Evolutionary conservation across 345 rosid species (phyloP).

Genomic region (Erucastrum elatum): DNA sequence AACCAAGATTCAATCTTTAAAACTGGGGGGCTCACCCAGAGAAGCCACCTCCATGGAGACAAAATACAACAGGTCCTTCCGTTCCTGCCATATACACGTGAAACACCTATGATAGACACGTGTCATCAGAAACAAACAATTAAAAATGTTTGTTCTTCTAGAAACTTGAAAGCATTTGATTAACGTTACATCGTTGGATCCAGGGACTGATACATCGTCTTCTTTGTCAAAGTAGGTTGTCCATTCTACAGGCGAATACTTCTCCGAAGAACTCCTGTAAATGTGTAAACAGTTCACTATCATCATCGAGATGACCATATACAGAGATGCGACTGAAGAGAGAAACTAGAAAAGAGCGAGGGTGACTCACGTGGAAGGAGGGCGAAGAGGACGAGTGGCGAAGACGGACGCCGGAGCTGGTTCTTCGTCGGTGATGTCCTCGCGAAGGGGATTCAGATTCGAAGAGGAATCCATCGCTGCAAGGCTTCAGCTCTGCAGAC

Average conservation of each 20-base stretch:
- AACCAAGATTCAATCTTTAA: not conserved
- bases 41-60: conserved; percentile 95
- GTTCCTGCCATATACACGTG: conserved; percentile 88
- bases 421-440: conserved; percentile 45
- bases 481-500: not conserved
- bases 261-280: conserved; percentile 55
- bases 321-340: not conserved
- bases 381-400: conserved; percentile 58
- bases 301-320: not conserved
- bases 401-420: conserved; percentile 53
- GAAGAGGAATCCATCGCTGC: conserved; percentile 50
- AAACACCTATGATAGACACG: conserved; percentile 65
- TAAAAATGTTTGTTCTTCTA: not conserved
- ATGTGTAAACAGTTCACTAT: not conserved
- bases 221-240: conserved; percentile 65
- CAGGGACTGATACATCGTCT: conserved; percentile 67
- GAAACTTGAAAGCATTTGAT: not conserved
- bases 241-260: conserved; percentile 78
- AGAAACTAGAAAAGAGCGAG: not conserved
- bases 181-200: conserved; percentile 66
- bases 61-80: conserved; percentile 87
- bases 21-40: conserved; percentile 57
- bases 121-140: conserved; percentile 25
- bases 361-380: conserved; percentile 58
- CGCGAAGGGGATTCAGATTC: conserved; percentile 53